Percentiles rank a stretch among this genome's conserved stretches.
Conservation (phyloP, 257 asterid species). For the Catharanthus roseus region DNA sequence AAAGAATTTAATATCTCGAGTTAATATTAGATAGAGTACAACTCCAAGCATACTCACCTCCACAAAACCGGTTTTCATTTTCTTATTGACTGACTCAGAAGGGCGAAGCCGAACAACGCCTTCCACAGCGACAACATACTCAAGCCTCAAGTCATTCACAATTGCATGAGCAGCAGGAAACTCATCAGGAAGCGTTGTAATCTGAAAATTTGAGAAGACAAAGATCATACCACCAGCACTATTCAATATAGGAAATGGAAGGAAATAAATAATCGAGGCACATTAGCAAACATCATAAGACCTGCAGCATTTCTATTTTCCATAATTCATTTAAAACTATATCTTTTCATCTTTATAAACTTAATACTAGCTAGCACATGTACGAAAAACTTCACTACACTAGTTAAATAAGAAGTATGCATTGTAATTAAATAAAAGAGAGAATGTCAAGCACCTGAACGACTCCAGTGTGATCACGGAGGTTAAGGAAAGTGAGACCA, state of each 20-base stretch:
- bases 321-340: not conserved
- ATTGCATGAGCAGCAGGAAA: conserved; percentile 86
- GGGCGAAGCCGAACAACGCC: conserved; percentile 87
- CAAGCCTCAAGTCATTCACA: conserved; percentile 80
- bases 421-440: not conserved
- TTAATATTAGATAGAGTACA: not conserved
- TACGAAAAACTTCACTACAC: too few species aligned
- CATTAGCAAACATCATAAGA: not conserved
- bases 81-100: conserved; percentile 65
- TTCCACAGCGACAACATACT: conserved; percentile 82
- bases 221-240: not conserved
- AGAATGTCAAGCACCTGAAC: conserved; percentile 53
- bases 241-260: not conserved
- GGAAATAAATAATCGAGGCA: not conserved
- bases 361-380: not conserved
- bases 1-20: not conserved
- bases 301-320: not conserved
- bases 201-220: conserved; percentile 30
- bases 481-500: conserved; percentile 78
- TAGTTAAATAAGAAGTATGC: too few species aligned
- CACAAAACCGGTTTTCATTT: conserved; percentile 84
- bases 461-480: conserved; percentile 86
- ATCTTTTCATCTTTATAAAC: not conserved
- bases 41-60: conserved; percentile 48
- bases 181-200: conserved; percentile 86